phyloP scores from a whole-genome alignment of 1,139 yeast species.

The Scheffersomyces segobiensis region DNA sequence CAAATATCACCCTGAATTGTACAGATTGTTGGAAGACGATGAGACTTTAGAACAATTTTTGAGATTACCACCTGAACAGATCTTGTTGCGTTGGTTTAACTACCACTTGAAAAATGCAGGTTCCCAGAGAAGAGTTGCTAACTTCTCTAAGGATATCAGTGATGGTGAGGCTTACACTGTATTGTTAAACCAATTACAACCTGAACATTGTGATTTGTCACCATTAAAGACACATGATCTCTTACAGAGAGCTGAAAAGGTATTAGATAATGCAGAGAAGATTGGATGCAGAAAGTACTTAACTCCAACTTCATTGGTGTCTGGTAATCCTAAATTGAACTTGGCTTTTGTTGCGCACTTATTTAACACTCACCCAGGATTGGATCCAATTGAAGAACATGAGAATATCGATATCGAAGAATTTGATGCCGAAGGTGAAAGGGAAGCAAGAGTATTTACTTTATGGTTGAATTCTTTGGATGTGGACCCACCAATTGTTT shows the following conservation, averaged over 20 bases:
- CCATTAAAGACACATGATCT: slow-evolving; percentile 80
- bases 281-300: slow-evolving; percentile 91
- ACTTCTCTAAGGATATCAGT: slow-evolving; percentile 83
- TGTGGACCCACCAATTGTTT: slow-evolving; percentile 91
- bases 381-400: slow-evolving; percentile 90
- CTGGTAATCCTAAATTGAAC: slow-evolving; percentile 95
- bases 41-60: slow-evolving; percentile 96
- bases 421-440: slow-evolving; percentile 98
- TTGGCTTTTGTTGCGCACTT: slow-evolving; percentile 96
- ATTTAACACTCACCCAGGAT: slow-evolving; percentile 94
- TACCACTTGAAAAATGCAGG: slow-evolving; percentile 94
- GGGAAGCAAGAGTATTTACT: slow-evolving; percentile 98
- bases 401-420: slow-evolving; percentile 90
- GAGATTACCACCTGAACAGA: slow-evolving; percentile 97
- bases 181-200: slow-evolving; percentile 82
- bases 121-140: slow-evolving; percentile 80
- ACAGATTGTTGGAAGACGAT: slow-evolving; percentile 91
- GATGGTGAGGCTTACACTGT: slow-evolving; percentile 97
- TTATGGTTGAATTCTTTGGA: slow-evolving; percentile 96
- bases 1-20: slow-evolving; percentile 93
- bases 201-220: slow-evolving; percentile 74
- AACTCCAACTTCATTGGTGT: slow-evolving; percentile 88
- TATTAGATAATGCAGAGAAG: slow-evolving; percentile 83
- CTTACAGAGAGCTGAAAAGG: slow-evolving; percentile 80
- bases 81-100: slow-evolving; percentile 94